Evolutionary conservation across 1,284 basidiomycete genomes (phyloP), one percentile per base, ranked within the genome.

Genomic region (Phenoliferia sp.): DNA sequence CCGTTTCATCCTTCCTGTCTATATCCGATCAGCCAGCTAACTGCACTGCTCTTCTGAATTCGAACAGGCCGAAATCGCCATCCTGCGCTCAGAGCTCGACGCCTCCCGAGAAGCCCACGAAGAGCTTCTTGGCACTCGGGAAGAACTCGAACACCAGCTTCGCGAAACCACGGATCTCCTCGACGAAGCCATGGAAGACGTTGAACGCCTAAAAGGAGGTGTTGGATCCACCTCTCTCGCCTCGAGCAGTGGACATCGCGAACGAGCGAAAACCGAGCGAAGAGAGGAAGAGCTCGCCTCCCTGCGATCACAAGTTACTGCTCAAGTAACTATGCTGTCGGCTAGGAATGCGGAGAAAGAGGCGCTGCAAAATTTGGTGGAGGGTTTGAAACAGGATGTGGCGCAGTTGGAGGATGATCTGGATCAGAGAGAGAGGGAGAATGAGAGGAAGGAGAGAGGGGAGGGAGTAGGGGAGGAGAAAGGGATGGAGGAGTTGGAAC

Each of bases 131-230:
- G 65, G 63, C 22, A 68, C 70, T 1, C 36, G 63, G 48, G 68
- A 70, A 28, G 70, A 74, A 52, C 59, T 76, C 7, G 61, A 61
- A 17, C 55, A 67, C 9, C 70, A 75, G 71, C 73, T 70, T 34
- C 72, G 36, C 69, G 78, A 90, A 16, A 66, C 70, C 15, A 61
- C 73, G 33, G 72, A 73, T 54, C 67, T 69, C 36, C 68, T 73
- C 31, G 71, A 71, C n/a, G 71, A 75, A 73, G 88, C 88, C 74
- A 84, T 84, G 79, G 88, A 89, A 56, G 90, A 89, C 77, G 85
- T 87, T 61, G 88, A 87, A 68, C 83, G 85, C 29, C 78, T 90
- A 62, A 82, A 83, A 54, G n/a, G 87, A 87, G 56, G 81, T 87
- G 34, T 82, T 88, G 3, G 87, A 87, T 75, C 81, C 80, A 59